These are phyloP conservation scores for Pestalotiopsis sp. DNA, from an alignment of 2,329 filamentous ascomycete species.

Conservation along the genomic window DNA sequence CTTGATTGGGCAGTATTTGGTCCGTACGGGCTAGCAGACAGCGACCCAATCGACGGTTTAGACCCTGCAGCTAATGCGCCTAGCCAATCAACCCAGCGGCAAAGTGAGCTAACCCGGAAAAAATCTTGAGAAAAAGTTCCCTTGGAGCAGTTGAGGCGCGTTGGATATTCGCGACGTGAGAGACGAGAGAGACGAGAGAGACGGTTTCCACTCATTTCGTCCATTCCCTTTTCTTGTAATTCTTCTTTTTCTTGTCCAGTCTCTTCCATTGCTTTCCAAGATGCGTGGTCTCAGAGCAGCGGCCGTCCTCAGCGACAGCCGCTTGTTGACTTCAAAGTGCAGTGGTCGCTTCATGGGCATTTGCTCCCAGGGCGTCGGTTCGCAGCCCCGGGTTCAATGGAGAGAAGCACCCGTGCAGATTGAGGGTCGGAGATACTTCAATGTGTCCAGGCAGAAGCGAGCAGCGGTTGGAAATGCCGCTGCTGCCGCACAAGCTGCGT, in stretches of 20 bases:
- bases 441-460: constrained; percentile 34
- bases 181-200: not conserved
- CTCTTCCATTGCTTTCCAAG: constrained; percentile 22
- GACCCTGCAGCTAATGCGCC: not conserved
- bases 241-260: constrained; percentile 14
- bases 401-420: constrained; percentile 33
- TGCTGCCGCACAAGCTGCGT: constrained; percentile 40
- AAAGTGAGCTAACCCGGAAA: constrained; percentile 17
- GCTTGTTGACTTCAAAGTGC: constrained; percentile 33
- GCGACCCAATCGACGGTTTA: not conserved
- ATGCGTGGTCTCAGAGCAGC: constrained; percentile 43
- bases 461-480: constrained; percentile 27
- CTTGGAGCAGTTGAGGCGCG: not conserved
- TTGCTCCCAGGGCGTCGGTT: constrained; percentile 26
- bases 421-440: constrained; percentile 40
- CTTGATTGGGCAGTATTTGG: not conserved
- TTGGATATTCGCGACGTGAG: constrained; percentile 5
- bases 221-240: not conserved
- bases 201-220: not conserved
- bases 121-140: constrained; percentile 16
- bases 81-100: constrained; percentile 11
- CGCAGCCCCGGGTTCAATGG: constrained; percentile 31
- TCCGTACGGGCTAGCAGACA: not conserved
- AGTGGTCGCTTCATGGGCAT: constrained; percentile 34
- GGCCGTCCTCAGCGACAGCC: constrained; percentile 38